Base-by-base conservation (phyloP, 2,329 filamentous ascomycete species). In the Penicillium sp. region DNA sequence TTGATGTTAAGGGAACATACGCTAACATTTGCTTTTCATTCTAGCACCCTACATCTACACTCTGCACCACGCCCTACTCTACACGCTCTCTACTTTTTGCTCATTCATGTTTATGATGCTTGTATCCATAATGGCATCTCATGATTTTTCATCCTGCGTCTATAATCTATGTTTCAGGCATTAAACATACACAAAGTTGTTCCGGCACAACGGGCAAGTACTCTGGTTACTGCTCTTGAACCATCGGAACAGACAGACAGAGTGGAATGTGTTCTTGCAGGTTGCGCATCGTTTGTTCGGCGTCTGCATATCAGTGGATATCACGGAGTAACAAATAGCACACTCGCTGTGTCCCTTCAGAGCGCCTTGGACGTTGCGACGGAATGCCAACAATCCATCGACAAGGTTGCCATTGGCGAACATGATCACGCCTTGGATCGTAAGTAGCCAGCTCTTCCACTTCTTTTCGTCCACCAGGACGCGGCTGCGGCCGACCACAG, bases 271-370 rank as follows among this genome's bases (percentile, higher is more conserved):
- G 75, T 99, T 93, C 80, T 92, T 93, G 81, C 94, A 99, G 1
- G 93, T 97, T 45, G 83, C 81, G 73, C 94, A 99, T 52, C 85
- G 82, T 81, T 97, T 97, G 72, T 94, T 93, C 0, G 94, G 94
- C 72, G 96, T 85, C 73, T 89, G 89, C 79, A 90, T 90, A 72
- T 97, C 92, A 7, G 85, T 85, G 18, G 90, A 90, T 60, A 99
- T 90, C 69, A 99, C 92, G 56, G 88, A 92, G 78, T 97, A 97
- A 79, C 93, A 97, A 70, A 97, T 97, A 9, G 94, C 91, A 70
- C 94, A 99, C 74, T 99, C 94, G 20, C 84, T 89, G 75, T 97
- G 92, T 33, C 92, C 94, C 77, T 96, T 94, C 62, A 99, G 82
- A 4, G 90, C 90, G 1, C 91, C 90, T 14, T 88, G 84, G 12